Conservation (phyloP, 257 asterid genomes). For the Solanum pinnatisectum region DNA sequence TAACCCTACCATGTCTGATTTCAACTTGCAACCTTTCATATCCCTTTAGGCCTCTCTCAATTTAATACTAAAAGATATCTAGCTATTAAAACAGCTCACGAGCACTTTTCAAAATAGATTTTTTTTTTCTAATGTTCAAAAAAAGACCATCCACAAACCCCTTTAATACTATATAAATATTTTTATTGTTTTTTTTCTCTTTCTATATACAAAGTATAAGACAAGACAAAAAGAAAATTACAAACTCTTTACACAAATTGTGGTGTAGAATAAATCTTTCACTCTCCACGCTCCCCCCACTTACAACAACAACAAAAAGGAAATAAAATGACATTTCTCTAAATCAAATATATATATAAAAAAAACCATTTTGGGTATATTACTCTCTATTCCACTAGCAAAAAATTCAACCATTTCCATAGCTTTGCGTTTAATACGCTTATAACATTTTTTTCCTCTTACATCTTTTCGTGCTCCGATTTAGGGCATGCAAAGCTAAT, state of each 20-base stretch:
- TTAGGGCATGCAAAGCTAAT: background rate
- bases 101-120: constrained; percentile 27
- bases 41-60: constrained; percentile 3
- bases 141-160: constrained; percentile 58
- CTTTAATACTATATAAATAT: background rate
- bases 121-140: constrained; percentile 36
- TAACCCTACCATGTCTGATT: constrained; percentile 2
- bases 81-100: constrained; percentile 43
- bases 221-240: constrained; percentile 38
- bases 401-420: background rate
- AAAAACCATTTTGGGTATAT: background rate
- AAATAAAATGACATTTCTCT: background rate
- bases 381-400: background rate
- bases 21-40: constrained; percentile 5
- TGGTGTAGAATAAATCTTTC: constrained; percentile 37
- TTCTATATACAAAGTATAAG: background rate
- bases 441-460: background rate
- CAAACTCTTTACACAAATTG: constrained; percentile 44
- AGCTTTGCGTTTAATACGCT: background rate
- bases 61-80: background rate
- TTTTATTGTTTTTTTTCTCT: background rate
- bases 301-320: background rate
- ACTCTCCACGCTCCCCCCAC: constrained; percentile 23
- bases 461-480: background rate
- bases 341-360: background rate